Conservation (phyloP, 352 stramenopile genomes). For the Phytophthora sansomeana region DNA sequence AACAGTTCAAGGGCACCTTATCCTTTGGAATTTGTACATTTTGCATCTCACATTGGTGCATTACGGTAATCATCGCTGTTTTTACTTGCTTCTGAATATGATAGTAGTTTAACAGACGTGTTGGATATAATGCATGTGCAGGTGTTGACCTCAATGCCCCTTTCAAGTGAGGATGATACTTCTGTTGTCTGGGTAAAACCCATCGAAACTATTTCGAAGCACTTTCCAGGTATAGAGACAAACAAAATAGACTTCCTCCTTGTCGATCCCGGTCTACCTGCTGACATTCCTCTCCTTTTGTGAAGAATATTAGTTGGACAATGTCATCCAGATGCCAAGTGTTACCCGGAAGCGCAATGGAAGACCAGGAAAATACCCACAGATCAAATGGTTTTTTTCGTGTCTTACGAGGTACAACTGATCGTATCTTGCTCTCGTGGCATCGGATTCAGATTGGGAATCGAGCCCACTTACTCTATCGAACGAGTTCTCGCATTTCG, state of each 20-base stretch:
- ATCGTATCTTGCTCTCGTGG: slow-evolving; percentile 1
- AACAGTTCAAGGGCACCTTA: not conserved
- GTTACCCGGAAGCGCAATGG: too few species aligned
- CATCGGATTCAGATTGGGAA: slow-evolving; percentile 30
- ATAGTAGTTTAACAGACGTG: too few species aligned
- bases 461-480: slow-evolving; percentile 15
- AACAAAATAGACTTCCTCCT: not conserved
- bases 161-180: not conserved
- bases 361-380: not conserved
- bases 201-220: not conserved
- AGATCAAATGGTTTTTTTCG: not conserved
- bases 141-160: slow-evolving; percentile 8
- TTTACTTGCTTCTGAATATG: not conserved
- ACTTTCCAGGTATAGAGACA: not conserved
- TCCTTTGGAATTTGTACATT: not conserved
- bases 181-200: too few species aligned
- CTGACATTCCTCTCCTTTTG: too few species aligned
- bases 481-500: slow-evolving; percentile 27
- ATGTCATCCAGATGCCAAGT: not conserved
- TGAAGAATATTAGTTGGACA: not conserved
- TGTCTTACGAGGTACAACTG: not conserved
- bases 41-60: not conserved
- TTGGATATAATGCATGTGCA: not conserved
- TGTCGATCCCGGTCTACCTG: too few species aligned
- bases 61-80: not conserved